Conservation (phyloP, 352 stramenopile genomes). For the Lagenidium giganteum region DNA sequence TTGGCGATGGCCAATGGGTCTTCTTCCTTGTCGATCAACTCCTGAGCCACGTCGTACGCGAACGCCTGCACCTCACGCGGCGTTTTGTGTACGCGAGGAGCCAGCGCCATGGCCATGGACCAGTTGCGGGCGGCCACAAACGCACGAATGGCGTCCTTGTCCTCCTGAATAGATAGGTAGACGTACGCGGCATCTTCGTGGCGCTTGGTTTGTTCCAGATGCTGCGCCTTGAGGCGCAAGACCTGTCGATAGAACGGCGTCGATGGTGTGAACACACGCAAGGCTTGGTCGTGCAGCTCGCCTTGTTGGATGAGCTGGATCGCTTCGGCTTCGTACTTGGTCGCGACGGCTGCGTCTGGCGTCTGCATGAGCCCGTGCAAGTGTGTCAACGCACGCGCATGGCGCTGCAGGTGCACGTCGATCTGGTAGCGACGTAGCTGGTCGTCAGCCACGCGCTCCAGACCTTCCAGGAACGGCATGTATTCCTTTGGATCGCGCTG, state of each 20-base stretch:
- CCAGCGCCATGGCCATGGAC: conserved; percentile 53
- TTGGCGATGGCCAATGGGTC: conserved; percentile 31
- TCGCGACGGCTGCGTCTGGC: conserved; percentile 2
- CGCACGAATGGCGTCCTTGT: conserved; percentile 35
- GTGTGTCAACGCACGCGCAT: conserved; percentile 40
- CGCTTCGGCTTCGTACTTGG: conserved; percentile 24
- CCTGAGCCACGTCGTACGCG: conserved; percentile 46
- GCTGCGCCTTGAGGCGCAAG: conserved; percentile 39
- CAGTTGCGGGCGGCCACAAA: conserved; percentile 54
- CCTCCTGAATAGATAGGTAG: conserved; percentile 40
- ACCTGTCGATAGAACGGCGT: conserved; percentile 30
- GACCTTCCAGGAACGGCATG: conserved; percentile 50
- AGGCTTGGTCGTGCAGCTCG: conserved; percentile 43
- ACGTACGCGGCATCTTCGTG: conserved; percentile 58
- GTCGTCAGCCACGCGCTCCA: conserved; percentile 27
- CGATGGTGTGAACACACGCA: conserved; percentile 31
- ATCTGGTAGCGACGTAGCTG: conserved; percentile 52
- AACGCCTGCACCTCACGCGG: conserved; percentile 24
- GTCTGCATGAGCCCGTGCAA: conserved; percentile 23
- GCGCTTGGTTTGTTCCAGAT: conserved; percentile 29
- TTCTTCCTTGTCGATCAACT: conserved; percentile 36
- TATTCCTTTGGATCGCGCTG: conserved; percentile 73
- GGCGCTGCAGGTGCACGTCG: conserved; percentile 41
- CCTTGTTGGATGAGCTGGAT: conserved; percentile 37
- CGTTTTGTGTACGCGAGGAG: conserved; percentile 22